Percentiles rank a stretch among this genome's conserved stretches.
These are phyloP conservation scores for Syzygium oleosum DNA, from an alignment of 345 rosid species.

Conservation along the genomic window DNA sequence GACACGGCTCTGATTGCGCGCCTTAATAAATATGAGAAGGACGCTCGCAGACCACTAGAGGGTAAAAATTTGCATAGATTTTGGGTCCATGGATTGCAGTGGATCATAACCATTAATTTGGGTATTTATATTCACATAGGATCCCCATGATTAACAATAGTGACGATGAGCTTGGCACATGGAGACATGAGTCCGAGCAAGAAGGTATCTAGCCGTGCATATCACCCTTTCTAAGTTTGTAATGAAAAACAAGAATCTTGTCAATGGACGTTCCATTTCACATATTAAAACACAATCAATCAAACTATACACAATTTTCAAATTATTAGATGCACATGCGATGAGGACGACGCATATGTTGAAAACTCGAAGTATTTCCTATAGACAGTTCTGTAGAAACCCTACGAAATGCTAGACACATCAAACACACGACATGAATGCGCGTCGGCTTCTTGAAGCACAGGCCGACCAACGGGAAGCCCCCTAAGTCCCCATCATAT, in stretches of 20 bases:
- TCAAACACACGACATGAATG: no score
- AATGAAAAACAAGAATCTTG: not conserved
- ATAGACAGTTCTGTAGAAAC: no score
- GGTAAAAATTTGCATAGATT: not conserved
- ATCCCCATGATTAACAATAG: not conserved
- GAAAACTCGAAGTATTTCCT: no score
- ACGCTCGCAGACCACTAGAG: not conserved
- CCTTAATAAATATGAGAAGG: not conserved
- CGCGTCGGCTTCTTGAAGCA: no score
- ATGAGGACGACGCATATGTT: not conserved
- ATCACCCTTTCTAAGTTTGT: not conserved
- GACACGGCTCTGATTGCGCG: not conserved
- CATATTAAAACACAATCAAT: not conserved
- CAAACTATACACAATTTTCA: not conserved
- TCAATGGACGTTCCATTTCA: not conserved
- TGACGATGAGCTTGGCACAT: not conserved
- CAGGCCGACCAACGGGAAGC: no score
- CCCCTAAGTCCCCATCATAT: no score
- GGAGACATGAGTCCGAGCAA: not conserved
- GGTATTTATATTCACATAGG: not conserved
- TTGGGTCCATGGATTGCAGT: not conserved
- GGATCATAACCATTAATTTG: not conserved
- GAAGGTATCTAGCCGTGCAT: not conserved
- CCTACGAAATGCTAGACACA: no score
- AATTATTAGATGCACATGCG: not conserved